Base-by-base conservation (phyloP, 176 grass and related monocot species). In the Aegilops bicornis region DNA sequence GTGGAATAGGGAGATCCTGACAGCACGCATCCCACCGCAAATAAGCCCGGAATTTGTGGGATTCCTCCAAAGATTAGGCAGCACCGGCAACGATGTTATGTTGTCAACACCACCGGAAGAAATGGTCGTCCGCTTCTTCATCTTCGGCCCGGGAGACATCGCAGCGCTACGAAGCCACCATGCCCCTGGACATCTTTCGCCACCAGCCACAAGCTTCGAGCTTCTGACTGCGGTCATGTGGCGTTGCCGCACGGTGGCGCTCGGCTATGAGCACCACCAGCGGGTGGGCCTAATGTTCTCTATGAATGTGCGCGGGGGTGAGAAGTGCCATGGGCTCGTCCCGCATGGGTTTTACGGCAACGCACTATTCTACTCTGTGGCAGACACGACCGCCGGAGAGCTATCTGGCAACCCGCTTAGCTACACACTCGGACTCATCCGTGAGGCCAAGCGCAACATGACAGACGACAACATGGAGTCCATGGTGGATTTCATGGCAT, bases 1-100 rank as follows among this genome's bases (percentile, higher is more conserved):
- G 17, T 91, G 90, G 90, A n/a, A 76, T 12, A 75, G 90, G 30
- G 82, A 91, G 9, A 40, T 89, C 11, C 79, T 91, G 4, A 63
- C 37, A 0, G 32, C 69, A 0, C 63, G 25, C 2, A 42, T 5
- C 14, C 73, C 86, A 3, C 82, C 67, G 1, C 48, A 42, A 17
- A 30, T 47, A 17, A 35, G 30, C 42, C 50, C 1, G 0, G 60
- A 47, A 33, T 62, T 81, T 10, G 56, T 64, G n/a, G 6, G 16
- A 42, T 37, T 48, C 2, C 10, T 37, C 10, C 24, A 32, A 8
- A 54, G 5, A 22, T 13, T 3, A 47, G 35, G 35, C 69, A 72
- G 4, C 25, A 47, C 0, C 1, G 45, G 45, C 45, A 15, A 64
- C 0, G 85, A 87, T 2, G 15, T 64, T 22, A 81, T 81, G 58